phyloP scores from a whole-genome alignment of 2,329 filamentous ascomycete species.

The Truncatella angustata region DNA sequence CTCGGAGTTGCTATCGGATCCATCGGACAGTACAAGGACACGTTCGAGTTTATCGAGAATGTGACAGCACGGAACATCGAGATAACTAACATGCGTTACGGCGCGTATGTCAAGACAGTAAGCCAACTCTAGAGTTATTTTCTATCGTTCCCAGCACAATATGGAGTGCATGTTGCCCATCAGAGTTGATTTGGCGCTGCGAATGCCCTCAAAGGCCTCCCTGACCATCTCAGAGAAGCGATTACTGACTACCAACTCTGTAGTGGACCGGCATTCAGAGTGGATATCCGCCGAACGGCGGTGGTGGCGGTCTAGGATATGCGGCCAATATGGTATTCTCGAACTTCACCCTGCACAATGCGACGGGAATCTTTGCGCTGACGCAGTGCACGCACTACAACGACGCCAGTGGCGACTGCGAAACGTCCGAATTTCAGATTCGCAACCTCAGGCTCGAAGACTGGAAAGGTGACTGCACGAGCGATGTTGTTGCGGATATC shows the following conservation, averaged over 20 bases:
- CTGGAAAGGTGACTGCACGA: constrained; percentile 13
- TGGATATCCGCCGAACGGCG: constrained; percentile 57
- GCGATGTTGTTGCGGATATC: constrained; percentile 10
- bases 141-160: no score
- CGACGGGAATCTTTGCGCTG: constrained; percentile 17
- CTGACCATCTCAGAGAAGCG: no score
- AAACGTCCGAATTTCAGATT: constrained; percentile 20
- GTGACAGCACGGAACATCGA: constrained; percentile 37
- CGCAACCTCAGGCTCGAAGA: constrained; percentile 16
- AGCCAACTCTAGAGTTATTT: no score
- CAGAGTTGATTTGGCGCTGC: no score
- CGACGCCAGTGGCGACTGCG: constrained; percentile 13
- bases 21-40: constrained; percentile 45
- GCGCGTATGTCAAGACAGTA: constrained; percentile 54
- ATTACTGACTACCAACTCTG: no score
- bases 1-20: constrained; percentile 44
- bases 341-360: constrained; percentile 16
- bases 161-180: no score
- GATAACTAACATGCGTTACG: constrained; percentile 27
- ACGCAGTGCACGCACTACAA: constrained; percentile 22
- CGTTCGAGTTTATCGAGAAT: constrained; percentile 41
- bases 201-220: no score
- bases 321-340: constrained; percentile 20
- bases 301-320: constrained; percentile 51
- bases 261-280: constrained; percentile 52